Conservation (phyloP, 2,329 filamentous ascomycete species). For the Cordyceps javanica region DNA sequence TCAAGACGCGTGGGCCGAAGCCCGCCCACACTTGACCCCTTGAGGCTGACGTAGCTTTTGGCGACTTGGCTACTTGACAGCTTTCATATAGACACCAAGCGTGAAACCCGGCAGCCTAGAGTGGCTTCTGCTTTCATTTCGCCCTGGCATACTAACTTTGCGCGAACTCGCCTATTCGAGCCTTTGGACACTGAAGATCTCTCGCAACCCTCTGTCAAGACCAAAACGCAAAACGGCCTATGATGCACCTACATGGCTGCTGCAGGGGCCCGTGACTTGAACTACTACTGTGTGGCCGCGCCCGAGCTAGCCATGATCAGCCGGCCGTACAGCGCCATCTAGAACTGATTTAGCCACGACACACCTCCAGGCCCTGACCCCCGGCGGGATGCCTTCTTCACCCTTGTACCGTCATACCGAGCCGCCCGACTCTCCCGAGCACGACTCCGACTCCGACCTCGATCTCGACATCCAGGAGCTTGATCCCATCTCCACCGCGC, state of each 20-base stretch:
- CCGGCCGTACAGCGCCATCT: slow-evolving; percentile 20
- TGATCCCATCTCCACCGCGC: slow-evolving; percentile 51
- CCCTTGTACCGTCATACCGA: slow-evolving; percentile 47
- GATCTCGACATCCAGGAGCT: slow-evolving; percentile 78
- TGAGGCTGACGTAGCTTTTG: slow-evolving; percentile 10
- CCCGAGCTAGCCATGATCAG: slow-evolving; percentile 12
- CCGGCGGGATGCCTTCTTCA: slow-evolving; percentile 51
- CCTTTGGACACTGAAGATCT: neutral
- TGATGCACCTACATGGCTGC: slow-evolving; percentile 2
- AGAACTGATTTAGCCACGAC: slow-evolving; percentile 9
- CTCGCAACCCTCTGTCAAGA: neutral
- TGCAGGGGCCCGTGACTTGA: slow-evolving; percentile 12
- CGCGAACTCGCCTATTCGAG: neutral
- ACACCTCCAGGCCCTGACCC: neutral
- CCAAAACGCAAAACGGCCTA: neutral
- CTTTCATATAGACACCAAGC: neutral
- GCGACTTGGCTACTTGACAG: neutral
- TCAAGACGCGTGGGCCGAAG: neutral
- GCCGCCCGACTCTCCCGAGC: slow-evolving; percentile 56
- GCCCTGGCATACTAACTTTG: neutral
- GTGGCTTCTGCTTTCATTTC: neutral
- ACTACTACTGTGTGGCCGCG: slow-evolving; percentile 6
- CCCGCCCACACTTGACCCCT: neutral
- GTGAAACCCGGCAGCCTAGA: slow-evolving; percentile 1
- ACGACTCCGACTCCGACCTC: slow-evolving; percentile 66